phyloP scores from a whole-genome alignment of 2,329 filamentous ascomycete species.

The Microascus cirrosus region DNA sequence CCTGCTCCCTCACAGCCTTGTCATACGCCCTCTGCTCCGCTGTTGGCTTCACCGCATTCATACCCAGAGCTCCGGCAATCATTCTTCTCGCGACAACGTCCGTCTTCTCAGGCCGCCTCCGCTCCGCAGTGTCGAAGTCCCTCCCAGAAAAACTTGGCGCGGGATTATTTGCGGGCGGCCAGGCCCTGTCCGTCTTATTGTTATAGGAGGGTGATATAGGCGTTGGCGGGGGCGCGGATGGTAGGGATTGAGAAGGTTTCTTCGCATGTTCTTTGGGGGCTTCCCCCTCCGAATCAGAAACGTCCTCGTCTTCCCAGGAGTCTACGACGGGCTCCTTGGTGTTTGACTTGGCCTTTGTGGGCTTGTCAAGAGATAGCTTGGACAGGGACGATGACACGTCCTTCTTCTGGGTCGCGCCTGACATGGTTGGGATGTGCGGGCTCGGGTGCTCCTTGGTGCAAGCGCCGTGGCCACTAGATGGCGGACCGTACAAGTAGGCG shows the following conservation, averaged over 20 bases:
- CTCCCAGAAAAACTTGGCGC: slow-evolving; percentile 9
- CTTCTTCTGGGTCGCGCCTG: slow-evolving; percentile 1
- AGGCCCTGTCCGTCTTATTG: slow-evolving; percentile 10
- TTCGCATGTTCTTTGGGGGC: background rate
- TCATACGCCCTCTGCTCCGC: slow-evolving; percentile 88
- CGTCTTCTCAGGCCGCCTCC: slow-evolving; percentile 70
- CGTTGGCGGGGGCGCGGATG: slow-evolving; percentile 53
- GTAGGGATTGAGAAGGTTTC: slow-evolving; percentile 12
- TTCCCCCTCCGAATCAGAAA: slow-evolving; percentile 25
- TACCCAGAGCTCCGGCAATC: slow-evolving; percentile 80
- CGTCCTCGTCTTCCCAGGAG: slow-evolving; percentile 48
- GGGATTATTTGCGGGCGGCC: slow-evolving; percentile 5
- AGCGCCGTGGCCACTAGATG: background rate
- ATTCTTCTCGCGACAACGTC: slow-evolving; percentile 81
- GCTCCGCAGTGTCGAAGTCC: slow-evolving; percentile 8
- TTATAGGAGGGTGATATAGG: slow-evolving; percentile 45
- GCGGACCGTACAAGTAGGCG: background rate
- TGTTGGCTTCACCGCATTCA: slow-evolving; percentile 69
- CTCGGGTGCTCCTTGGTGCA: background rate
- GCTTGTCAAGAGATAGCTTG: slow-evolving; percentile 17
- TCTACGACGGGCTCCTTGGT: slow-evolving; percentile 22
- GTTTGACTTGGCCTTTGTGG: slow-evolving; percentile 6
- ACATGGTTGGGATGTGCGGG: background rate
- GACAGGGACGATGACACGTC: slow-evolving; percentile 18
- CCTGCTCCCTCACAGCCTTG: slow-evolving; percentile 68